Conservation (phyloP, 139 green algal genomes). For the Micractinium conductrix region DNA sequence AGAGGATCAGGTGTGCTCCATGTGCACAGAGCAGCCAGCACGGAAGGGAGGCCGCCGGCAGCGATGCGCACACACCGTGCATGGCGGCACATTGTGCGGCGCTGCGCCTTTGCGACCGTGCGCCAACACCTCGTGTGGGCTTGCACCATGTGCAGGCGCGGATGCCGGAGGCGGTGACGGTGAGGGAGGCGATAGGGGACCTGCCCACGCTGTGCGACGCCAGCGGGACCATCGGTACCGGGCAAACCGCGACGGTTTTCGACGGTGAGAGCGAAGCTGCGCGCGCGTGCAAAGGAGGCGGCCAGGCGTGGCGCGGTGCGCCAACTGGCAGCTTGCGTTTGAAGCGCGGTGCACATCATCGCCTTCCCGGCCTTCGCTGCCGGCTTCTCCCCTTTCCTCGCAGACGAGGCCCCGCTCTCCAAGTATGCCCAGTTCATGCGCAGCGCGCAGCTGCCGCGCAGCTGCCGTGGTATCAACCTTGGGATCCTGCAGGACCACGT, state of each 20-base stretch:
- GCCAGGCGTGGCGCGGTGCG: not conserved
- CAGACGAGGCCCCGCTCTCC: not conserved
- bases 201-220: not conserved
- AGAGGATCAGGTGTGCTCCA: too few species aligned
- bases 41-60: too few species aligned
- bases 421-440: not conserved
- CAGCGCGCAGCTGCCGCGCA: not conserved
- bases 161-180: conserved; percentile 14
- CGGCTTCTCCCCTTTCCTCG: not conserved
- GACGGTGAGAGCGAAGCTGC: not conserved
- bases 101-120: not conserved
- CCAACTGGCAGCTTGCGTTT: too few species aligned
- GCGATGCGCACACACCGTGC: too few species aligned
- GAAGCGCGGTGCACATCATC: too few species aligned
- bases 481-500: not conserved
- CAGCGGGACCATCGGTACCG: too few species aligned
- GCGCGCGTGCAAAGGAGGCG: not conserved
- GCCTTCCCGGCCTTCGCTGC: too few species aligned
- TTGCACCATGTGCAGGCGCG: not conserved
- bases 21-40: too few species aligned
- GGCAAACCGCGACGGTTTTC: not conserved
- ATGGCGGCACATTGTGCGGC: too few species aligned
- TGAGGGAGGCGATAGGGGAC: conserved; percentile 19
- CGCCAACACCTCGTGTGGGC: too few species aligned
- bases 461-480: not conserved